Evolutionary conservation across 2,329 filamentous ascomycete genomes (phyloP).

Genomic region (Penicillium thymicola): DNA sequence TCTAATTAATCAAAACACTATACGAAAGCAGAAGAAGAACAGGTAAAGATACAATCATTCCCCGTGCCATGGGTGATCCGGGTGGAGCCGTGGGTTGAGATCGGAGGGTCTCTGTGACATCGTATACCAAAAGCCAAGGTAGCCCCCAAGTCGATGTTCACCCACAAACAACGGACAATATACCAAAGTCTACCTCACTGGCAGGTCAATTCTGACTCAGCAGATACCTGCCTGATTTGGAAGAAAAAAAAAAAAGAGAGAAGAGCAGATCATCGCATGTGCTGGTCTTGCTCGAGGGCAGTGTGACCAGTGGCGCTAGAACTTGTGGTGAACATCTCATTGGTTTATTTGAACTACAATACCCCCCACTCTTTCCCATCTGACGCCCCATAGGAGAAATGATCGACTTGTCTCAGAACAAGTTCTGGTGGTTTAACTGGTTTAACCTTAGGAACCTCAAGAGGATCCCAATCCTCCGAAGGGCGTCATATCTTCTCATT

Average conservation of each 20-base stretch:
- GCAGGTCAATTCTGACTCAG: background rate
- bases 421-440: background rate
- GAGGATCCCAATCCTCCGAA: background rate
- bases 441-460: background rate
- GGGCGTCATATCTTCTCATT: background rate
- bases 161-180: background rate
- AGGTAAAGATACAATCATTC: conserved; percentile 15
- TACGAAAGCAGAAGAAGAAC: background rate
- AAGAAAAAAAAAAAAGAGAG: too few relatives aligned
- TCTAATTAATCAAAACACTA: background rate
- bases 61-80: conserved; percentile 20
- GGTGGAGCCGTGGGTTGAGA: conserved; percentile 16
- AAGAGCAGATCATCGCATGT: background rate
- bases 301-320: background rate
- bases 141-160: background rate
- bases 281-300: background rate
- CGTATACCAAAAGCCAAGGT: conserved; percentile 1
- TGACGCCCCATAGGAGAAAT: background rate
- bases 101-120: conserved; percentile 17
- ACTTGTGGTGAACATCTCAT: background rate
- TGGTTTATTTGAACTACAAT: background rate
- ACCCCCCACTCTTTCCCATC: background rate
- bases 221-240: background rate
- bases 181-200: conserved; percentile 1
- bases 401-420: background rate